These are phyloP conservation scores for Firmiana major DNA, from an alignment of 345 rosid genomes.

Conservation along the genomic window DNA sequence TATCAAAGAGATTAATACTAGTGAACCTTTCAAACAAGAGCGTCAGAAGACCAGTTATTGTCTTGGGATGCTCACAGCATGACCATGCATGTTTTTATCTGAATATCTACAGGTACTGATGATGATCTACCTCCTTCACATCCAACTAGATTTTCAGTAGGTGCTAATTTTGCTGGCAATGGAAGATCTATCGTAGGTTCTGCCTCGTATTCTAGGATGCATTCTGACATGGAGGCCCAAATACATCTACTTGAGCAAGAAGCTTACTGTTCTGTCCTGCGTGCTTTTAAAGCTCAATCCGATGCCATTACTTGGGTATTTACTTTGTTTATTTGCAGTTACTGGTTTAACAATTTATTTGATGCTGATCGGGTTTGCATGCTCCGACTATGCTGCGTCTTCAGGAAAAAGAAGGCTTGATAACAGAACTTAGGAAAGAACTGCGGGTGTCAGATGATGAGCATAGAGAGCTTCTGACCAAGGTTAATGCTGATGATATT, in stretches of 20 bases:
- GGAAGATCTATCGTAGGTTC: slow-evolving; percentile 41
- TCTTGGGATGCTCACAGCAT: slow-evolving; percentile 6
- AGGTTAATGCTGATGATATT: slow-evolving; percentile 81
- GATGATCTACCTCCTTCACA: slow-evolving; percentile 44
- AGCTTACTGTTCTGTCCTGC: slow-evolving; percentile 86
- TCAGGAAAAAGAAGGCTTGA: slow-evolving; percentile 92
- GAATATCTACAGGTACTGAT: slow-evolving; percentile 37
- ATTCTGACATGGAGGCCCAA: slow-evolving; percentile 74
- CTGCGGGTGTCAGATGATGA: slow-evolving; percentile 94
- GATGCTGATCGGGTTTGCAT: slow-evolving; percentile 4
- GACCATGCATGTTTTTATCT: slow-evolving; percentile 4
- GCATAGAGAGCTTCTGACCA: slow-evolving; percentile 81
- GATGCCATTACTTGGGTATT: slow-evolving; percentile 98
- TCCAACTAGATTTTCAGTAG: slow-evolving; percentile 33
- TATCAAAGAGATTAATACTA: background rate
- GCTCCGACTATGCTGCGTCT: background rate
- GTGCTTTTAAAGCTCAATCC: slow-evolving; percentile 97
- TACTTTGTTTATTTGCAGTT: slow-evolving; percentile 12
- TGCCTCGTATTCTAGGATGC: slow-evolving; percentile 32
- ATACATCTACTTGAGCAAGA: slow-evolving; percentile 95
- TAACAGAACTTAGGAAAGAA: slow-evolving; percentile 92
- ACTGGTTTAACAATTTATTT: background rate
- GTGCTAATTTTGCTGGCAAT: slow-evolving; percentile 29
- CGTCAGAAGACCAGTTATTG: background rate
- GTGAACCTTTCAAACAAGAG: slow-evolving; percentile 9